Percentiles rank a stretch among this genome's conserved stretches.
These are phyloP conservation scores for Xylaria nigripes DNA, from an alignment of 495 filamentous ascomycete genomes.

Conservation along the genomic window DNA sequence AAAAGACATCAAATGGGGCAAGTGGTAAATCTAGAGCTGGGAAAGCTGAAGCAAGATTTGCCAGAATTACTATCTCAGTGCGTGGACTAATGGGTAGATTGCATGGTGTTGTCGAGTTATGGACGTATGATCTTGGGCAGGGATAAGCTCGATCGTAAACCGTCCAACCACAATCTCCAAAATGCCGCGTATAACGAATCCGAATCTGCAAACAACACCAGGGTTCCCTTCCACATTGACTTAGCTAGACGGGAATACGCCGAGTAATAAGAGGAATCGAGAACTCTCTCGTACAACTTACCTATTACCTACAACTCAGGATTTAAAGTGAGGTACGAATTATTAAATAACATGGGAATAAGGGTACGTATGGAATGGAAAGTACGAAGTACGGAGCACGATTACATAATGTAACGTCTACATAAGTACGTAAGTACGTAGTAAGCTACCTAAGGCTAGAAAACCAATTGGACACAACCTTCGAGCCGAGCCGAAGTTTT, in stretches of 20 bases:
- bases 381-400: not conserved
- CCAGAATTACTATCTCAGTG: not conserved
- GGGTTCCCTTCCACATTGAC: not conserved
- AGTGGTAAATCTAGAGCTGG: not conserved
- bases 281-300: constrained; percentile 6
- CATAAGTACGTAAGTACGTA: too few species aligned
- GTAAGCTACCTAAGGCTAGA: too few species aligned
- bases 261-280: not conserved
- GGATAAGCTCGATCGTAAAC: constrained; percentile 32
- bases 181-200: constrained; percentile 4
- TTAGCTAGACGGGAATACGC: not conserved
- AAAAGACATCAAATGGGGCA: not conserved
- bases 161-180: constrained; percentile 33
- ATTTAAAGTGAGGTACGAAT: too few species aligned
- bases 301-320: too few species aligned
- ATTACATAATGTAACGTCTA: too few species aligned
- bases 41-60: constrained; percentile 1
- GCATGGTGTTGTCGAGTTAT: not conserved
- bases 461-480: too few species aligned
- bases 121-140: constrained; percentile 12
- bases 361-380: too few species aligned
- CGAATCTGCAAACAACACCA: not conserved
- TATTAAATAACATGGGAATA: too few species aligned
- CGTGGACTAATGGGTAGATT: not conserved
- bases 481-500: too few species aligned